These are phyloP conservation scores for Puya raimondii DNA, from an alignment of 176 grass and related monocot genomes.

Conservation along the genomic window DNA sequence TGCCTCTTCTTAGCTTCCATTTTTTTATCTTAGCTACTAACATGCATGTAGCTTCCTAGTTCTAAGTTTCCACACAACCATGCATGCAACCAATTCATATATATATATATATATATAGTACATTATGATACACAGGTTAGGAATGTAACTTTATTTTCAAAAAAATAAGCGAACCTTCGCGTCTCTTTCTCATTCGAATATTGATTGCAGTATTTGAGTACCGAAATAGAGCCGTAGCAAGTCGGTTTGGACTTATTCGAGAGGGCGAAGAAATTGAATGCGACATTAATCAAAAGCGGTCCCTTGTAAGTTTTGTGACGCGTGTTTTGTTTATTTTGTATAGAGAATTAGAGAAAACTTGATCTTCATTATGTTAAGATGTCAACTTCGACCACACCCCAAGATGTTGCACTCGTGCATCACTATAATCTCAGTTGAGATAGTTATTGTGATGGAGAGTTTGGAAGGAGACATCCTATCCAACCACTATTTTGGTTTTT, in stretches of 20 bases:
- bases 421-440: background rate
- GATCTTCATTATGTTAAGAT: slow-evolving; percentile 21
- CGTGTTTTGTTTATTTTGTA: background rate
- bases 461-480: slow-evolving; percentile 26
- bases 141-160: background rate
- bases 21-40: background rate
- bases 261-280: background rate
- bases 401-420: background rate
- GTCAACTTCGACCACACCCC: slow-evolving; percentile 10
- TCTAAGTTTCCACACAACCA: background rate
- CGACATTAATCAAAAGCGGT: background rate
- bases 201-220: background rate
- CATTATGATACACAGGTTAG: background rate
- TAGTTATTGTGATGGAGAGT: slow-evolving; percentile 21
- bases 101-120: background rate
- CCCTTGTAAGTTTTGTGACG: background rate
- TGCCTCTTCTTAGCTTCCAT: background rate
- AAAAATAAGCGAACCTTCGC: no score
- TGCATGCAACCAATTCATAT: background rate
- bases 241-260: background rate
- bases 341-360: slow-evolving; percentile 16
- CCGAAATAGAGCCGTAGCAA: background rate
- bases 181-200: background rate
- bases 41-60: background rate
- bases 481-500: background rate